phyloP scores from a whole-genome alignment of 148 eudicot species.

The Fagopyrum tataricum region DNA sequence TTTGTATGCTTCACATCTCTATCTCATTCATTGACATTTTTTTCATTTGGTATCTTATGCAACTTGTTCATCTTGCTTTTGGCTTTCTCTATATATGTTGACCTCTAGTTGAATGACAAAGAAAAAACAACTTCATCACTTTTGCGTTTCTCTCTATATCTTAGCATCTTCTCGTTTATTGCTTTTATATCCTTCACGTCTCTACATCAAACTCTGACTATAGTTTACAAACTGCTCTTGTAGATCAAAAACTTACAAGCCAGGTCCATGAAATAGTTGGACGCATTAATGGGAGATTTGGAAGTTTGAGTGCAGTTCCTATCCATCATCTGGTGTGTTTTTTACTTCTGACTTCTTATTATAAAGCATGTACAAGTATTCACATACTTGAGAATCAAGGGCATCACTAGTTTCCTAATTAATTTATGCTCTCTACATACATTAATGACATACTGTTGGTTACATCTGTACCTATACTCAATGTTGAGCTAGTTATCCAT shows the following conservation, averaged over 20 bases:
- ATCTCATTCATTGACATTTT: neutral
- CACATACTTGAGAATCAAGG: too few species aligned
- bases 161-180: too few species aligned
- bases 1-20: neutral
- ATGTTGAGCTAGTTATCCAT: neutral
- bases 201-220: too few species aligned
- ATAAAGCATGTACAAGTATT: neutral
- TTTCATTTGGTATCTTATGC: neutral
- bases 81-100: neutral
- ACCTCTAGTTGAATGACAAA: neutral
- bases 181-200: too few species aligned
- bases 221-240: neutral
- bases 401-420: too few species aligned
- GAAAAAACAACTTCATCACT: neutral
- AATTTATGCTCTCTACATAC: too few species aligned
- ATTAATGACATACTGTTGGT: neutral
- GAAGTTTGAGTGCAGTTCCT: constrained; percentile 78
- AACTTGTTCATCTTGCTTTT: neutral
- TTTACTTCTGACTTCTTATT: constrained; percentile 4
- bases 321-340: constrained; percentile 79
- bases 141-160: too few species aligned
- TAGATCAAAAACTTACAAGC: constrained; percentile 91
- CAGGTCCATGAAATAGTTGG: constrained; percentile 97
- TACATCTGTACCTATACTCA: neutral
- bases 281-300: constrained; percentile 90